A percentile compares a stretch with the other conserved stretches of the same genome.
Conservation (phyloP, 768 basidiomycete species). For the Sporobolomyces roseus region DNA sequence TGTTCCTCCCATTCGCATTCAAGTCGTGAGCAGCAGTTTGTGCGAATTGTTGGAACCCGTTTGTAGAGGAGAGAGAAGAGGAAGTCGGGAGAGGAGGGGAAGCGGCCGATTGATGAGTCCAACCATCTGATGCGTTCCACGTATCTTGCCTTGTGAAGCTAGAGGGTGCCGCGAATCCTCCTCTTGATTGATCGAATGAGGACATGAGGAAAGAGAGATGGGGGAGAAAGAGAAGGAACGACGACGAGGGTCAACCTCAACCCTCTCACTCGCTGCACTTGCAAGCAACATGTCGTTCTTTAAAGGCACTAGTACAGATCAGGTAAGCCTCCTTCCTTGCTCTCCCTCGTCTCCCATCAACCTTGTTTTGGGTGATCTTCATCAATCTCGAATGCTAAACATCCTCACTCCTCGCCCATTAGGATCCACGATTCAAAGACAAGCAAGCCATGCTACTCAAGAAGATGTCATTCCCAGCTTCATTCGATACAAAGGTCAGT, state of each 20-base stretch:
- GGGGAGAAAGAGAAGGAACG: neutral
- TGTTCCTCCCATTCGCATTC: neutral
- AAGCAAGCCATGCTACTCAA: slow-evolving; percentile 16
- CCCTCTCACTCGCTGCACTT: neutral
- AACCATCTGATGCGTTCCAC: slow-evolving; percentile 10
- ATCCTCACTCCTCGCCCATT: too few relatives aligned
- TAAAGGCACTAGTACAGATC: slow-evolving; percentile 10
- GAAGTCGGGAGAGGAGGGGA: neutral
- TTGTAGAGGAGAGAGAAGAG: neutral
- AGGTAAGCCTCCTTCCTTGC: neutral
- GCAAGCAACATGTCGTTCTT: slow-evolving; percentile 12
- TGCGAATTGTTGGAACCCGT: slow-evolving; percentile 9
- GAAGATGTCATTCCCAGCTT: slow-evolving; percentile 39
- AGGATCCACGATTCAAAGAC: slow-evolving; percentile 30
- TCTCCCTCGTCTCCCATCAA: neutral
- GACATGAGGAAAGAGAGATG: slow-evolving; percentile 6
- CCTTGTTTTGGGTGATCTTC: neutral
- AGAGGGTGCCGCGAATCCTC: slow-evolving; percentile 4
- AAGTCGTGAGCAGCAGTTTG: neutral
- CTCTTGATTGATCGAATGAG: slow-evolving; percentile 25
- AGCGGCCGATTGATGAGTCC: neutral
- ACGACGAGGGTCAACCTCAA: too few relatives aligned
- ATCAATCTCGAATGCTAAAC: neutral
- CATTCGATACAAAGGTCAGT: slow-evolving; percentile 40
- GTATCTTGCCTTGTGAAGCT: slow-evolving; percentile 1